Conservation (phyloP, 768 basidiomycete genomes). For the Xerocomus brunneocitrinus region DNA sequence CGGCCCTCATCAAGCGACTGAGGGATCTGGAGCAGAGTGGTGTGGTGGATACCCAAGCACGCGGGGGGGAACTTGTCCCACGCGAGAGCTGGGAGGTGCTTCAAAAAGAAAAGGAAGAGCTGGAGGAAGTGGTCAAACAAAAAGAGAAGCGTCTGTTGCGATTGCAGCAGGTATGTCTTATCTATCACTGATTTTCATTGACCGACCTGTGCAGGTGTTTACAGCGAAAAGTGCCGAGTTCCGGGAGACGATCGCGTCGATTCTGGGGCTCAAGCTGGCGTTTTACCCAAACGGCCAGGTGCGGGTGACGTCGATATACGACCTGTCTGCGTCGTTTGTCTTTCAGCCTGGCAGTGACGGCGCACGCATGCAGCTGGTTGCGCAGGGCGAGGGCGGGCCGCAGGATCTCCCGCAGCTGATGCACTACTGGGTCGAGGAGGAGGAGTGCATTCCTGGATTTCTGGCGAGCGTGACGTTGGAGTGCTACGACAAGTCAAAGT, state of each 20-base stretch:
- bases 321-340: conserved; percentile 81
- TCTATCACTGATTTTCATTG: background rate
- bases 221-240: conserved; percentile 84
- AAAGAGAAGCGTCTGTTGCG: conserved; percentile 79
- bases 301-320: conserved; percentile 86
- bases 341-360: conserved; percentile 61
- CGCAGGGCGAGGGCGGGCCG: conserved; percentile 69
- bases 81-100: conserved; percentile 76
- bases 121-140: conserved; percentile 61
- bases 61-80: conserved; percentile 49
- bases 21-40: conserved; percentile 52
- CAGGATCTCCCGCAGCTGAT: conserved; percentile 71
- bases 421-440: conserved; percentile 81
- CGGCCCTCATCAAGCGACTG: conserved; percentile 67
- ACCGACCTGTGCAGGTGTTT: conserved; percentile 56
- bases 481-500: conserved; percentile 75
- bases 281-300: conserved; percentile 92
- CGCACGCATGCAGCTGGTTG: conserved; percentile 67
- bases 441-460: conserved; percentile 86
- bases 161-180: conserved; percentile 64
- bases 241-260: conserved; percentile 82
- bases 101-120: conserved; percentile 60
- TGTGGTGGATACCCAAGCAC: conserved; percentile 16
- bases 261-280: conserved; percentile 86
- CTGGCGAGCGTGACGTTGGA: conserved; percentile 85